Evolutionary conservation across 179 eudicot genomes (phyloP), one percentile per base, ranked within the genome.

Genomic region (Heliamphora pulchella): DNA sequence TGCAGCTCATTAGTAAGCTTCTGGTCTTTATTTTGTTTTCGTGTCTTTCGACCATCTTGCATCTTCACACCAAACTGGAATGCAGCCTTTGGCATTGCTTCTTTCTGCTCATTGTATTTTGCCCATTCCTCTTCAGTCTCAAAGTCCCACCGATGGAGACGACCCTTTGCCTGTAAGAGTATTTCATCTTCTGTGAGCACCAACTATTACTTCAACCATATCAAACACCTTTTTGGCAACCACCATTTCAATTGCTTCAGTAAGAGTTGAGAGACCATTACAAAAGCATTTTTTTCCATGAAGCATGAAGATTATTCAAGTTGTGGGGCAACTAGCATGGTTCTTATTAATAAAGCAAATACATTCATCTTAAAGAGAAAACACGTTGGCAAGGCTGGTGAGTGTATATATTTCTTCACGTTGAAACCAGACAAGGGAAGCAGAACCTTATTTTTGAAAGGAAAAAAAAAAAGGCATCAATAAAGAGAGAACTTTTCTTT

Each of bases 111-210:
- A 48, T 95, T 94, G 91, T 95, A 95, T 78, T 83, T 88, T 10
- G 98, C 98, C 98, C 98, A 95, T 80, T 95, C 98, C 78, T 92
- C 98, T 74, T 93, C 98, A 5, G 98, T 92, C 87, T 95, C 97
- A 86, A 95, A 95, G 84, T 93, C 98, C 98, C 98, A 93, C 61
- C 94, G 84, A 78, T 93, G 98, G 77, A 95, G 98, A 50, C 98
- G 93, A 11, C 98, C 98, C 86, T 95, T 95, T 44, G 98, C 98
- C 98, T 95, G 88, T 81, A 70, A 43, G n/a, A 47, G 76, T 17
- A 78, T 64, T 76, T 70, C 61, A 73, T 71, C 31, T 47, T 50
- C n/a, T 41, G 20, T 71, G 1, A 72, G 61, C 66, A 71, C 76
- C 80, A 81, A 75, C 22, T 14, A 61, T 63, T 57, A 58, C 65